phyloP scores from a whole-genome alignment of 306 rosid genomes.

The Trifolium dubium region DNA sequence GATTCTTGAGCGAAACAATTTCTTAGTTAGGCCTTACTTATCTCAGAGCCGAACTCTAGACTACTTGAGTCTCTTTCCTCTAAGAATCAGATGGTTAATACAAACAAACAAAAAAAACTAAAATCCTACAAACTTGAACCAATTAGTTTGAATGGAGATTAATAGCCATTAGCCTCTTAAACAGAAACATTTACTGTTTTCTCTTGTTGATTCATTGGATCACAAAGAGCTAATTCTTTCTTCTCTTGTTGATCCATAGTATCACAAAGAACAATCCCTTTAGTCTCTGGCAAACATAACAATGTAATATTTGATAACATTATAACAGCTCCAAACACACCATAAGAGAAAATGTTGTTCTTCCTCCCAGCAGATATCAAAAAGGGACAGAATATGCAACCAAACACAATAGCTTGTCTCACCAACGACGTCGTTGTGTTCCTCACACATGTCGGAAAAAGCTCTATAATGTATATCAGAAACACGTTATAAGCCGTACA shows the following conservation, averaged over 20 bases:
- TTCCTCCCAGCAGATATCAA: conserved; percentile 32
- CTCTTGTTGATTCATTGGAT: conserved; percentile 40
- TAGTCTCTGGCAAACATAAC: conserved; percentile 34
- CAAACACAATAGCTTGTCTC: background rate
- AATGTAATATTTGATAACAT: conserved; percentile 8
- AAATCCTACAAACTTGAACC: background rate
- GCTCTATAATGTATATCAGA: background rate
- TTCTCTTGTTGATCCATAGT: background rate
- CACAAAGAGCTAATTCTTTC: conserved; percentile 25
- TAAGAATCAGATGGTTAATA: too few species aligned
- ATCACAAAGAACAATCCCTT: background rate
- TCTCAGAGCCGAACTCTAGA: too few species aligned
- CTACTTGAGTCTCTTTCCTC: too few species aligned
- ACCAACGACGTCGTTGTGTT: background rate
- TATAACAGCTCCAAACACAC: conserved; percentile 32
- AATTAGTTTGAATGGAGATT: too few species aligned
- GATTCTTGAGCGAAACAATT: too few species aligned
- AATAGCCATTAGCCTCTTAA: background rate
- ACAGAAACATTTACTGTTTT: background rate
- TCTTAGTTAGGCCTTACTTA: too few species aligned
- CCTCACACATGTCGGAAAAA: background rate
- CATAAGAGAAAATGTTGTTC: conserved; percentile 30
- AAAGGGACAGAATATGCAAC: background rate
- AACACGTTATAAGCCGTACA: background rate
- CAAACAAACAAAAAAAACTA: background rate